These are phyloP conservation scores for Suillus clintonianus DNA, from an alignment of 768 basidiomycete genomes.

Conservation along the genomic window DNA sequence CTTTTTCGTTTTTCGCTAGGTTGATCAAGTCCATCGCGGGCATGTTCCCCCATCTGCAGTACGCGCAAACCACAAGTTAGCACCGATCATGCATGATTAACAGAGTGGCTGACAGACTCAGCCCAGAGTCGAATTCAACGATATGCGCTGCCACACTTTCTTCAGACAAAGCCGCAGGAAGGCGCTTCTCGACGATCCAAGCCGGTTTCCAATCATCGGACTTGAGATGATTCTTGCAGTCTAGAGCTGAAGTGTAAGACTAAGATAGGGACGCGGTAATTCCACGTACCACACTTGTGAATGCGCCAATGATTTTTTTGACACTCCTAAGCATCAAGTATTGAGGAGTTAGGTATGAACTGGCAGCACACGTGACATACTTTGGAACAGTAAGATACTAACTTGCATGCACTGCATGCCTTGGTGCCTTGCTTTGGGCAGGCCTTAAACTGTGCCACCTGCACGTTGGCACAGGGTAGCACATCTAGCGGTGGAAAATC, in stretches of 20 bases:
- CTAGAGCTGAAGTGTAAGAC: constrained; percentile 5
- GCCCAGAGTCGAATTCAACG: constrained; percentile 30
- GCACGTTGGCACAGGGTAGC: constrained; percentile 40
- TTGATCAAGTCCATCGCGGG: constrained; percentile 37
- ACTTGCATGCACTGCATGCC: constrained; percentile 32
- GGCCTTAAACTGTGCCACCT: constrained; percentile 16
- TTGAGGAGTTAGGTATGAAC: background rate
- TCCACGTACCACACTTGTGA: constrained; percentile 38
- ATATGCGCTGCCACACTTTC: constrained; percentile 12
- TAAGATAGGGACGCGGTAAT: background rate
- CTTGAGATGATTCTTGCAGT: constrained; percentile 25
- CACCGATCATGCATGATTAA: background rate
- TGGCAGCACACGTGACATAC: constrained; percentile 3
- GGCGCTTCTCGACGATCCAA: constrained; percentile 23
- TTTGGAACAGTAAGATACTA: constrained; percentile 49
- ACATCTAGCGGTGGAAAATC: constrained; percentile 25
- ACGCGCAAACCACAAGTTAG: too few species aligned
- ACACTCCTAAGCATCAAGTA: constrained; percentile 33
- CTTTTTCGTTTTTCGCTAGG: constrained; percentile 22
- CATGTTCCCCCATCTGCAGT: constrained; percentile 39
- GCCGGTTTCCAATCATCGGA: constrained; percentile 20
- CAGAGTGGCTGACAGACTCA: constrained; percentile 21
- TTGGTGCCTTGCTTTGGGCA: constrained; percentile 35
- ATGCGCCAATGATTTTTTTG: too few species aligned
- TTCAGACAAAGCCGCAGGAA: constrained; percentile 17